Percentiles rank a stretch among this genome's conserved stretches.
Evolutionary conservation across 768 basidiomycete species (phyloP).

Genomic region (Boletus vermiculosoides): DNA sequence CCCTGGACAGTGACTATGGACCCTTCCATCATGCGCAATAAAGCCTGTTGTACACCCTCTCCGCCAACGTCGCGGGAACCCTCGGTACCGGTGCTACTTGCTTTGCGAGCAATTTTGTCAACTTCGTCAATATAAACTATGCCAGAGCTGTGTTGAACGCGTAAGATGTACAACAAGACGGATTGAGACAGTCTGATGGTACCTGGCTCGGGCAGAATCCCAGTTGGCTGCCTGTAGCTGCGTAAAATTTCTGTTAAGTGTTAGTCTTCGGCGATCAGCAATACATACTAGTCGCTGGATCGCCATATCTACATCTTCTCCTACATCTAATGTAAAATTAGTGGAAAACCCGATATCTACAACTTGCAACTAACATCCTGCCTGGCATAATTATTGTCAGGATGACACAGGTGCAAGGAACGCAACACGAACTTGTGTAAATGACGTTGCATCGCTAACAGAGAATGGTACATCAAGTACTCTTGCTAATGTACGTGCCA

Average conservation of each 20-base stretch:
- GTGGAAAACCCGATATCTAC: not conserved
- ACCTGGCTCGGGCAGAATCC: constrained; percentile 87
- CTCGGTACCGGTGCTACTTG: constrained; percentile 52
- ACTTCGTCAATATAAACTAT: constrained; percentile 97
- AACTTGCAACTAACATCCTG: constrained; percentile 58
- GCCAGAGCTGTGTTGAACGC: constrained; percentile 58
- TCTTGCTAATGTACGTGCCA: constrained; percentile 88
- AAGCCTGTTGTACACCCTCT: constrained; percentile 93
- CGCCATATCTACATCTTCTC: constrained; percentile 94
- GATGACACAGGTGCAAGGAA: not conserved
- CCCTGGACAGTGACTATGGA: constrained; percentile 79
- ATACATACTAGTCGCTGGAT: constrained; percentile 72
- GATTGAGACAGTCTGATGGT: not conserved
- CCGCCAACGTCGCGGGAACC: constrained; percentile 87
- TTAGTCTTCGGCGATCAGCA: not conserved
- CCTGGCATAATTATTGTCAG: constrained; percentile 40
- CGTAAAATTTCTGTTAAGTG: constrained; percentile 5
- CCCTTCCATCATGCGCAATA: constrained; percentile 94
- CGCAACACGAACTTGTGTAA: constrained; percentile 68
- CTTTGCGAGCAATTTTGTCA: constrained; percentile 84
- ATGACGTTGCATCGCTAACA: constrained; percentile 88
- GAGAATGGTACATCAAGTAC: constrained; percentile 95
- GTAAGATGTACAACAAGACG: constrained; percentile 4
- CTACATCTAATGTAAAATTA: constrained; percentile 62
- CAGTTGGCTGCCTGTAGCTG: constrained; percentile 89